phyloP scores from a whole-genome alignment of 2,329 filamentous ascomycete species.

The Cercospora sp. region DNA sequence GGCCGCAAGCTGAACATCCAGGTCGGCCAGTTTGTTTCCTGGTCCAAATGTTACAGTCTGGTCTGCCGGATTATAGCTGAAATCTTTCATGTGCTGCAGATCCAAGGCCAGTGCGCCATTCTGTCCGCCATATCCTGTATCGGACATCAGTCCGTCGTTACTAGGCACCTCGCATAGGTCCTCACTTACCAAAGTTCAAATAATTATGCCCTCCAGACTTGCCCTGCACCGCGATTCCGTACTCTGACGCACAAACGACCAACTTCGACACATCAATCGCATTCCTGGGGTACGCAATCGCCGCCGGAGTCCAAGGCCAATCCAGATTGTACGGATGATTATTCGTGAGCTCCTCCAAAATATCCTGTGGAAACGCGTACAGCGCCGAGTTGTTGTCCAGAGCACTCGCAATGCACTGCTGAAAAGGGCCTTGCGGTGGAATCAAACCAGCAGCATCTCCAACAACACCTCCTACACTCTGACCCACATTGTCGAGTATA shows the following conservation, averaged over 20 bases:
- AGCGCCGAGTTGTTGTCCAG: conserved; percentile 17
- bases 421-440: conserved; percentile 19
- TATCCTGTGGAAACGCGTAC: conserved; percentile 22
- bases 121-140: conserved; percentile 20
- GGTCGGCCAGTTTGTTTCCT: conserved; percentile 20
- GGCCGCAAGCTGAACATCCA: conserved; percentile 13
- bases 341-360: conserved; percentile 20
- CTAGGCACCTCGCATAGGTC: too few species aligned
- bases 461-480: conserved; percentile 13
- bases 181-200: conserved; percentile 16
- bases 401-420: conserved; percentile 21
- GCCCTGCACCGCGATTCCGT: conserved; percentile 22
- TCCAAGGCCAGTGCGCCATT: conserved; percentile 21
- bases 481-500: conserved; percentile 6
- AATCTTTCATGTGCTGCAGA: conserved; percentile 21
- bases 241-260: conserved; percentile 22
- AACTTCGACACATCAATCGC: conserved; percentile 19
- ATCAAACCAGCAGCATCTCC: conserved; percentile 17
- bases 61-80: conserved; percentile 16
- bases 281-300: conserved; percentile 22
- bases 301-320: conserved; percentile 17
- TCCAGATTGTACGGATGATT: conserved; percentile 25
- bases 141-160: neutral
- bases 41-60: conserved; percentile 21
- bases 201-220: conserved; percentile 26